A percentile compares a stretch with the other conserved stretches of the same genome.
Evolutionary conservation across 768 basidiomycete genomes (phyloP).

Genomic region (Pleurotus citrinopileatus): DNA sequence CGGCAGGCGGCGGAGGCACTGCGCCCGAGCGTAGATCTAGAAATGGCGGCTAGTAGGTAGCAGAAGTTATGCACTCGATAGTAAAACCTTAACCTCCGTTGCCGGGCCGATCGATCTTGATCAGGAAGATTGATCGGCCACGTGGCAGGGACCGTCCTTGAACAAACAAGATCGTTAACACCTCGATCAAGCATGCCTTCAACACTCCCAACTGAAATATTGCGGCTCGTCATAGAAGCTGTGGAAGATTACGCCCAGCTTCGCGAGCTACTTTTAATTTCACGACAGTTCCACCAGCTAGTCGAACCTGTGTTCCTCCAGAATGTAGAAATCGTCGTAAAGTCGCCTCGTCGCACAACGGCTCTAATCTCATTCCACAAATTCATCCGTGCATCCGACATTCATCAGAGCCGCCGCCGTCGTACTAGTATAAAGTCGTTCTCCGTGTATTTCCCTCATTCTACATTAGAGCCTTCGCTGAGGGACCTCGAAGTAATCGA

Average conservation of each 20-base stretch:
- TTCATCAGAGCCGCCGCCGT: not conserved
- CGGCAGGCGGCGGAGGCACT: slow-evolving; percentile 59
- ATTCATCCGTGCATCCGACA: not conserved
- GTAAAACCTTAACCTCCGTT: no score
- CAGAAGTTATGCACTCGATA: no score
- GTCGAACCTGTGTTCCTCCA: not conserved
- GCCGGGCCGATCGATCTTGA: no score
- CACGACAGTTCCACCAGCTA: not conserved
- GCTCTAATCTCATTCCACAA: not conserved
- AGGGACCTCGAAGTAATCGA: not conserved
- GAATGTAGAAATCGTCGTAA: not conserved
- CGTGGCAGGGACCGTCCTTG: no score
- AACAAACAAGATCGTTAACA: no score
- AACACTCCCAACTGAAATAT: not conserved
- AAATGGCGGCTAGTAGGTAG: slow-evolving; percentile 44
- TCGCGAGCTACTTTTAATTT: not conserved
- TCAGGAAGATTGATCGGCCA: no score
- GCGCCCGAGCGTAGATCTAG: slow-evolving; percentile 44
- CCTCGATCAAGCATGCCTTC: no score
- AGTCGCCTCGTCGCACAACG: no score
- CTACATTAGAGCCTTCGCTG: not conserved
- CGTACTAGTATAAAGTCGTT: not conserved
- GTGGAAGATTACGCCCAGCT: not conserved
- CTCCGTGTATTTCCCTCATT: not conserved
- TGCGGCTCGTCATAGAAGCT: not conserved